Conservation (phyloP, 139 green algal species). For the Coelastrella sp. region DNA sequence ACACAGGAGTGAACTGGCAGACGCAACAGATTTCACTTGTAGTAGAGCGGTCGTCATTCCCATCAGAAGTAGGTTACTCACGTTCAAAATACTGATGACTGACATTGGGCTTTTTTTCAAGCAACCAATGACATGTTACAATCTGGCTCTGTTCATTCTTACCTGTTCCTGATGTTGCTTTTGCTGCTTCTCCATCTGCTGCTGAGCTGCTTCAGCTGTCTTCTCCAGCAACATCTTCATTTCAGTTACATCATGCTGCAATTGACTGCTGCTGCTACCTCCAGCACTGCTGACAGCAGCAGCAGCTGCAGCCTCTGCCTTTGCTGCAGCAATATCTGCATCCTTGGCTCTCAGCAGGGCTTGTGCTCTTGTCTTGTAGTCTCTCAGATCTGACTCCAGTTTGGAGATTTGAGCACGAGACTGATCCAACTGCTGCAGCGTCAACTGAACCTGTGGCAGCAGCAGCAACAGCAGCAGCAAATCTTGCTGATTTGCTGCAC, state of each 20-base stretch:
- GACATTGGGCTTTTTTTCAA: not conserved
- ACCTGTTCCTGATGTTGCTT: conserved; percentile 21
- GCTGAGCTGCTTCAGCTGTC: conserved; percentile 23
- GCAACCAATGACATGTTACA: not conserved
- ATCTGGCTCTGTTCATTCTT: not conserved
- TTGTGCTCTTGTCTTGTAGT: conserved; percentile 63
- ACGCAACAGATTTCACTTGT: too few relatives aligned
- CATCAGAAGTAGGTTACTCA: not conserved
- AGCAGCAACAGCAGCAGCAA: not conserved
- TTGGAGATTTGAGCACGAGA: conserved; percentile 36
- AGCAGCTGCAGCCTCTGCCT: conserved; percentile 40
- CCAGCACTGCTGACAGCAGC: not conserved
- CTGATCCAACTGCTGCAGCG: conserved; percentile 50
- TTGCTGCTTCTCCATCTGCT: conserved; percentile 30
- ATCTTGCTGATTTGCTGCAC: not conserved
- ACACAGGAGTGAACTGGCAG: not conserved
- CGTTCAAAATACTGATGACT: not conserved
- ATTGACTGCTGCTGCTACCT: conserved; percentile 8
- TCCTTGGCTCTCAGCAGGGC: conserved; percentile 62
- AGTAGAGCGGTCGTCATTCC: too few relatives aligned
- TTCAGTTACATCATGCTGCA: conserved; percentile 9
- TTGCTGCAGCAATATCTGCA: conserved; percentile 52
- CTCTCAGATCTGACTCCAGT: conserved; percentile 60
- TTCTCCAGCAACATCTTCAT: conserved; percentile 32
- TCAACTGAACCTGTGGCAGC: conserved; percentile 50